These are phyloP conservation scores for Candida argentea DNA, from an alignment of 805 yeast genomes.

Conservation along the genomic window DNA sequence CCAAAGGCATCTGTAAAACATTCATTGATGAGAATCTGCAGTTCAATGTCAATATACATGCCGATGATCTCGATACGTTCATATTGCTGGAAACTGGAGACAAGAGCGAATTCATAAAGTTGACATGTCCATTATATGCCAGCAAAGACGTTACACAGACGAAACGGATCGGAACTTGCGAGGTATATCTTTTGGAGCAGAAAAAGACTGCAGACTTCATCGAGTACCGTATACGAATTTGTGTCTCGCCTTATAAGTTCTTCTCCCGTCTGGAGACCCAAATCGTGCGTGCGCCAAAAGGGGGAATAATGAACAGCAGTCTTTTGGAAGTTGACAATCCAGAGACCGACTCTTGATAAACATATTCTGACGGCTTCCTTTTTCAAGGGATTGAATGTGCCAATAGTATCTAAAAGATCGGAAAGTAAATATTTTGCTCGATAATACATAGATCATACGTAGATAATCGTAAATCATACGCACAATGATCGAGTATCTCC, in stretches of 20 bases:
- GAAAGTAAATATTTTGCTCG: too few species aligned
- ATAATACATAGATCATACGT: too few species aligned
- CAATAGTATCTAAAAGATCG: too few species aligned
- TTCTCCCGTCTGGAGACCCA: background rate
- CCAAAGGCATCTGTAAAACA: slow-evolving; percentile 1
- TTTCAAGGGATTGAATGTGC: too few species aligned
- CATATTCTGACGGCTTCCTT: too few species aligned
- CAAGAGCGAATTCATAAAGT: slow-evolving; percentile 17
- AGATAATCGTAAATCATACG: too few species aligned
- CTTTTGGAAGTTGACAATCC: too few species aligned
- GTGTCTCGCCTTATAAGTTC: slow-evolving; percentile 9
- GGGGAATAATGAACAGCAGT: slow-evolving; percentile 1
- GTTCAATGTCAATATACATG: slow-evolving; percentile 14
- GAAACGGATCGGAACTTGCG: slow-evolving; percentile 22
- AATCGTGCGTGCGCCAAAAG: background rate
- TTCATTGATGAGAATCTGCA: slow-evolving; percentile 26
- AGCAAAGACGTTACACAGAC: slow-evolving; percentile 10
- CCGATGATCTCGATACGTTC: slow-evolving; percentile 17
- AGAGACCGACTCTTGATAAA: too few species aligned
- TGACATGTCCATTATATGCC: slow-evolving; percentile 22
- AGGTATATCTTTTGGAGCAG: slow-evolving; percentile 16
- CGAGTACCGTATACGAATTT: slow-evolving; percentile 12
- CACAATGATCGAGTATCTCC: too few species aligned
- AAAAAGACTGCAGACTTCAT: slow-evolving; percentile 1
- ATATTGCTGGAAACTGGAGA: slow-evolving; percentile 12